Conservation (phyloP, 805 yeast genomes). For the Sungouiella blattae region DNA sequence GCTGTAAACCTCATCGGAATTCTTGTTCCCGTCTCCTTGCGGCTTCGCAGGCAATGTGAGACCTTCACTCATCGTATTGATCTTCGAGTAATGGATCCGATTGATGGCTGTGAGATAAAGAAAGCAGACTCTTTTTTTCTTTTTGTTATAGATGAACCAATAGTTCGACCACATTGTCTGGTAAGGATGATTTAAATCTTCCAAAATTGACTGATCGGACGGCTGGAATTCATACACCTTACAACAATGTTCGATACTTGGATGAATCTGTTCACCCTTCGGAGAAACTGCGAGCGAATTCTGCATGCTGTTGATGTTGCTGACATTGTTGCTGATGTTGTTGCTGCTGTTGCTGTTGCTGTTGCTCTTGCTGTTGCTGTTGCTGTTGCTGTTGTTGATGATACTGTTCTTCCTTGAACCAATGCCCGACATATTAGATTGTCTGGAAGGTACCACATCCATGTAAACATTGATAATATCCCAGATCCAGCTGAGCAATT, state of each 20-base stretch:
- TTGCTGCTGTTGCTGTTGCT: slow-evolving; percentile 9
- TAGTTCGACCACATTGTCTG: slow-evolving; percentile 68
- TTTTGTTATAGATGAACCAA: slow-evolving; percentile 91
- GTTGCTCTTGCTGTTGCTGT: slow-evolving; percentile 8
- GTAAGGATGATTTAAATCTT: slow-evolving; percentile 50
- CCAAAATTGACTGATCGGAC: slow-evolving; percentile 56
- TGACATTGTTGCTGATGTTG: slow-evolving; percentile 12
- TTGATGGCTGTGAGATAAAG: slow-evolving; percentile 59
- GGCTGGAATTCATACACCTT: slow-evolving; percentile 62
- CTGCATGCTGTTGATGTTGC: too few relatives aligned
- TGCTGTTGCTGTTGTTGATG: slow-evolving; percentile 10
- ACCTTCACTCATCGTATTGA: slow-evolving; percentile 8
- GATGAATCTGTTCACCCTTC: slow-evolving; percentile 7
- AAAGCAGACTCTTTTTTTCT: slow-evolving; percentile 87
- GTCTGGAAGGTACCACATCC: slow-evolving; percentile 47
- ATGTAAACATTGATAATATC: slow-evolving; percentile 80
- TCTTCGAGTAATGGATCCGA: slow-evolving; percentile 32
- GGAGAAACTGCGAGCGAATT: slow-evolving; percentile 2
- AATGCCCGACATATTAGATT: slow-evolving; percentile 19
- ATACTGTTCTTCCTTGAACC: slow-evolving; percentile 29
- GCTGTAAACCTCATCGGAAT: slow-evolving; percentile 10
- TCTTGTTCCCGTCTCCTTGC: slow-evolving; percentile 15
- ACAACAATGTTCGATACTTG: slow-evolving; percentile 36
- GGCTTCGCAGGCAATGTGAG: slow-evolving; percentile 21
- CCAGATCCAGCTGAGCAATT: slow-evolving; percentile 70